Conservation (phyloP, 208 protist species). For the Balamuthia mandrillaris region DNA sequence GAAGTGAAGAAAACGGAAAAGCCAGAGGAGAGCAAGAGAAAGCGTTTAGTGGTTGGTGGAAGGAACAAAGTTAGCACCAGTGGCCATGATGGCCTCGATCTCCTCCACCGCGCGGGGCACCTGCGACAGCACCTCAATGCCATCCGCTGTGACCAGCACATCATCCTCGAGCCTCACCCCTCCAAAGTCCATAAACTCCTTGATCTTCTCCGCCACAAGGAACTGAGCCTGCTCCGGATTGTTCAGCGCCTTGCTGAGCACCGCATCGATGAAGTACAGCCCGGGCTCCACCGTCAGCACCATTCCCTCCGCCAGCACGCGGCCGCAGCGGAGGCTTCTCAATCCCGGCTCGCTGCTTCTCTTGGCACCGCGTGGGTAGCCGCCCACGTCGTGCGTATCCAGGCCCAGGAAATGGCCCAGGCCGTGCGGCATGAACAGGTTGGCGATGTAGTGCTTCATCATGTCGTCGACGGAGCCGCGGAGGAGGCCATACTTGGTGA, state of each 20-base stretch:
- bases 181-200: constrained; percentile 82
- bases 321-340: constrained; percentile 76
- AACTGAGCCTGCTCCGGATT: constrained; percentile 74
- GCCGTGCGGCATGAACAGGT: constrained; percentile 93
- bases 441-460: constrained; percentile 80
- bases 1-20: too few relatives aligned
- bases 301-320: constrained; percentile 85
- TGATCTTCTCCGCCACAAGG: constrained; percentile 82
- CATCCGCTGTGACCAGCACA: constrained; percentile 88
- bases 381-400: constrained; percentile 94
- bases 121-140: constrained; percentile 68
- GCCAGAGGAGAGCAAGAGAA: too few relatives aligned
- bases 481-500: constrained; percentile 80
- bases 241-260: constrained; percentile 77
- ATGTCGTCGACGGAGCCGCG: constrained; percentile 83
- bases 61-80: too few relatives aligned
- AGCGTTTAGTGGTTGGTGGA: too few relatives aligned
- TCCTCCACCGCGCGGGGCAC: constrained; percentile 74
- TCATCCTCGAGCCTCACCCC: constrained; percentile 97
- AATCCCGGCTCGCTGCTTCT: constrained; percentile 46
- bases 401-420: constrained; percentile 88
- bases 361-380: constrained; percentile 76
- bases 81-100: constrained; percentile 71
- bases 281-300: constrained; percentile 95
- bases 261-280: constrained; percentile 74